Evolutionary conservation across 2,329 filamentous ascomycete species (phyloP), one percentile per base, ranked within the genome.

Genomic region (Colletotrichum theobromicola): DNA sequence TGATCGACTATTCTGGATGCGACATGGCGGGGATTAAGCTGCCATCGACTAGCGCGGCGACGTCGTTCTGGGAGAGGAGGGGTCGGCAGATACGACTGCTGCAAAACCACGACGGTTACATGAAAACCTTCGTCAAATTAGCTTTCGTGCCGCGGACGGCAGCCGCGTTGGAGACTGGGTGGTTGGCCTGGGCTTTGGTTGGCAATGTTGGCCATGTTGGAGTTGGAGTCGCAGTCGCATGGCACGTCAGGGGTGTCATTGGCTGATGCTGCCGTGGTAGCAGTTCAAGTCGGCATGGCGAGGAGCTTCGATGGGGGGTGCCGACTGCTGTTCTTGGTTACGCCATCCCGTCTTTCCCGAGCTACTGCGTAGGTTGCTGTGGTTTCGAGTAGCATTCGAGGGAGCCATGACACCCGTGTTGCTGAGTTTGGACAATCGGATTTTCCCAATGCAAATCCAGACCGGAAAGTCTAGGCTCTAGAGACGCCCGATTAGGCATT

Each of bases 31-130:
- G 72, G 61, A 67, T 71, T 18, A 46, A 67, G 72, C 55, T 63
- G 57, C 24, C 34, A 30, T 58, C 15, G 21, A 58, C 28, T 67
- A 63, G 68, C 26, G 68, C 58, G 21, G 26, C 68, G 28, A 60
- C 55, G 46, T 37, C 46, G 24, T 16, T 7, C 58, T 21, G 28
- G 57, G 57, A 63, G 21, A 35, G 21, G 60, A 60, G 13, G 68
- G 35, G 63, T 58, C 67, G 61, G 72, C 57, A 64, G 63, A 72
- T 42, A 63, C 57, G 30, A 53, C 55, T 63, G 5, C 72, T 60
- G 34, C 62, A 72, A 75, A 75, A 75, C 72, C 62, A 26, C 57
- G 42, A 64, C 28, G 37, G 72, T 75, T 67, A 63, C 72, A 75
- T 26, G 42, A 32, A 50, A 75, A 75, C 69, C 21, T 62, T 75